Evolutionary conservation across 2,329 filamentous ascomycete species (phyloP), one percentile per base, ranked within the genome.

Genomic region (Fusarium dlaminii): DNA sequence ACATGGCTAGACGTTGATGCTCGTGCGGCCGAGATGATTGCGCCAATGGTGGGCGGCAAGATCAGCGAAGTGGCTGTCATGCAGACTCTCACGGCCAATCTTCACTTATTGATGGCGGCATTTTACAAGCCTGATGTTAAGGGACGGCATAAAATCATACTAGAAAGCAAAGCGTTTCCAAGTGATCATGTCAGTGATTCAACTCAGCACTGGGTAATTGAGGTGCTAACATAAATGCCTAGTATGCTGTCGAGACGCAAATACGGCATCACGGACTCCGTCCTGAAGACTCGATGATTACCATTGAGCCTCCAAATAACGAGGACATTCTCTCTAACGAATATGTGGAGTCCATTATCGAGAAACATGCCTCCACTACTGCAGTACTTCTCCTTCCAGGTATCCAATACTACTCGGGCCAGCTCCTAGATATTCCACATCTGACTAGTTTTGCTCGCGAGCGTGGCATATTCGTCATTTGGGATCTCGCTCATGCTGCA

Each of bases 381-480:
- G 93, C 94, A 5, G 81, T 97, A 11, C 84, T 97, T 13, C 88
- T 96, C 27, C 89, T 97, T 5, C 93, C 94, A 0, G 94, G 93
- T 20, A 91, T 97, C 46, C 94, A 97, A 80, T 97, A 93, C 83
- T 97, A 96, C 83, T 95, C 92, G 1, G 94, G 94, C 62, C 94
- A 97, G 80, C 89, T 92, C 71, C 92, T 97, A 75, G 93, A 97
- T 80, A 94, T 97, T 20, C 83, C 88, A 39, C 87, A 84, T 64
- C 95, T 97, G 81, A 97, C 94, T 6, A 86, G 86, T 3, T 88
- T 94, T 82, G 94, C 94, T 1, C 92, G 92, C 70, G 85, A 86
- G 1, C 88, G 88, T 68, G 92, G 90, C 66, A 88, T 96, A 45
- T 81, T 90, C 15, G 89, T 95, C 24, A 93, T 94, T 45, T 96